Conservation (phyloP, 2,329 filamentous ascomycete species). For the Penicillium corylophilum region DNA sequence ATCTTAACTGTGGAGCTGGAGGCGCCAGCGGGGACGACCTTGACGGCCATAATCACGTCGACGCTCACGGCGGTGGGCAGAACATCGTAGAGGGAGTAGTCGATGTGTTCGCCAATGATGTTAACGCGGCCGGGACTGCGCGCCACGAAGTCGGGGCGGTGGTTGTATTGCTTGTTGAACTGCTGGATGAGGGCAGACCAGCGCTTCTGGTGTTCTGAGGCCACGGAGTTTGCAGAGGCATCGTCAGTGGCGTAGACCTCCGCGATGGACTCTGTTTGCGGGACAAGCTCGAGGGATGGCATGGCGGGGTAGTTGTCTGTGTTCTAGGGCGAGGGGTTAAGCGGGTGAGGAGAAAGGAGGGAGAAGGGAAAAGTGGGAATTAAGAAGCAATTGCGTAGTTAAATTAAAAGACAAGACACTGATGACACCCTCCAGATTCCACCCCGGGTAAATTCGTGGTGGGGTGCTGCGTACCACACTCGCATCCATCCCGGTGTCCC, state of each 20-base stretch:
- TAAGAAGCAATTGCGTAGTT: conserved; percentile 1
- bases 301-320: conserved; percentile 33
- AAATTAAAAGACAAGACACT: background rate
- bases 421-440: conserved; percentile 9
- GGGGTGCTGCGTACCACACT: conserved; percentile 4
- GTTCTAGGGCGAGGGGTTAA: background rate
- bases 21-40: conserved; percentile 43
- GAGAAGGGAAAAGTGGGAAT: background rate
- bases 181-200: conserved; percentile 72
- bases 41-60: conserved; percentile 84
- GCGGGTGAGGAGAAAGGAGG: background rate
- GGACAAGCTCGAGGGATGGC: conserved; percentile 57
- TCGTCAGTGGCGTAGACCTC: conserved; percentile 82
- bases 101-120: conserved; percentile 98
- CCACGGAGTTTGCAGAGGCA: conserved; percentile 69
- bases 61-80: conserved; percentile 93
- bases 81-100: conserved; percentile 96
- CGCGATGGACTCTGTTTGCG: conserved; percentile 69
- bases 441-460: conserved; percentile 19
- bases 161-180: conserved; percentile 70
- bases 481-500: conserved; percentile 15
- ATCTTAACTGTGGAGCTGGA: conserved; percentile 68
- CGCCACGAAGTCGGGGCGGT: conserved; percentile 74
- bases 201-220: conserved; percentile 66
- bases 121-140: conserved; percentile 94